Conservation (phyloP, 1,284 basidiomycete genomes). For the Ganoderma resinaceum region DNA sequence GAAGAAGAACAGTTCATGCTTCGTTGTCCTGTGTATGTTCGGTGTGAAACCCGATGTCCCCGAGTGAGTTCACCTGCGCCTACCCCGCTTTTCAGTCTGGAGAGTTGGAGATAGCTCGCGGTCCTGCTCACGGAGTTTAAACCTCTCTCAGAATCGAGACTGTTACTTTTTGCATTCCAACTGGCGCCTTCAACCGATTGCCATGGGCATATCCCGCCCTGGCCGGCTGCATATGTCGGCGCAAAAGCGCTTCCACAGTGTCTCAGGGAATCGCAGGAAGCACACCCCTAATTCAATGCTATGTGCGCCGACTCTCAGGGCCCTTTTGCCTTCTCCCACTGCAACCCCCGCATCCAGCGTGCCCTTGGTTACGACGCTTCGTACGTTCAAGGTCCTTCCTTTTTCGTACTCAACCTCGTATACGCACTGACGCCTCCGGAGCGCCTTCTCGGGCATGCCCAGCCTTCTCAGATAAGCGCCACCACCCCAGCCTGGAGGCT, state of each 20-base stretch:
- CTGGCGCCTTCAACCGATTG: background rate
- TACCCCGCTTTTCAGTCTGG: background rate
- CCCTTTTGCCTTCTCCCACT: background rate
- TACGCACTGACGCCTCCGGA: background rate
- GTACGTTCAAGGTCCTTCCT: conserved; percentile 4
- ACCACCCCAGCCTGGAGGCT: too few species aligned
- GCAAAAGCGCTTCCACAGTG: background rate
- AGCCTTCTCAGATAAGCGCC: background rate
- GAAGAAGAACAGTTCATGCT: background rate
- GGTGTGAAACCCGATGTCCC: background rate
- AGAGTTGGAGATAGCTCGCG: background rate
- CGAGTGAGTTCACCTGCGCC: background rate
- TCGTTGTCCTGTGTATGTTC: background rate
- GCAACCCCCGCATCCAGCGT: conserved; percentile 5
- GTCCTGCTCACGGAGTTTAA: background rate
- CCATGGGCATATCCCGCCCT: background rate
- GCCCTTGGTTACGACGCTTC: background rate
- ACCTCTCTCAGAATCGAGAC: background rate
- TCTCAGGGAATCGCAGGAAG: background rate
- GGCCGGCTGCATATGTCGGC: background rate
- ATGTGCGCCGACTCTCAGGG: background rate
- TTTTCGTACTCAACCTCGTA: background rate
- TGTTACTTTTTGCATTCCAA: background rate
- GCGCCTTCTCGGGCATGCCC: background rate
- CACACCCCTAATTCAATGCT: background rate